A percentile compares a stretch with the other conserved stretches of the same genome.
Conservation (phyloP, 2,329 filamentous ascomycete genomes). For the Cercospora sp. region DNA sequence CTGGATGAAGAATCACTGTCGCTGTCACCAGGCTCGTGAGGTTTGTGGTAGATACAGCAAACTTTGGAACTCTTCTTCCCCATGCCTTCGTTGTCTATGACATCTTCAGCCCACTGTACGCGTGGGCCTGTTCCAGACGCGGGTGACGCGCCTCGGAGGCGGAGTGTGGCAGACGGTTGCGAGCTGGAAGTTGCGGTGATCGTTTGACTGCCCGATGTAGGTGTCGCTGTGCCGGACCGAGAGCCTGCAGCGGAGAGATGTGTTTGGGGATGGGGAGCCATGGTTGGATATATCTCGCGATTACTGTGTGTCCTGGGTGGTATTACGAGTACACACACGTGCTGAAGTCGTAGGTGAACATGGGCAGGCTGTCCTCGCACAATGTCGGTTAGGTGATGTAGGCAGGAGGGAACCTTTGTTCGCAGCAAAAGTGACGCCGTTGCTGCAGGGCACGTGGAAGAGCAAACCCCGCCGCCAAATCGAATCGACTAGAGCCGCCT, state of each 20-base stretch:
- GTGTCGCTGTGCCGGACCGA: conserved; percentile 28
- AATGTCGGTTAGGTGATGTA: neutral
- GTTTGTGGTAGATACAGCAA: conserved; percentile 98
- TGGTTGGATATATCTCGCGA: neutral
- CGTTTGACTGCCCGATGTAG: conserved; percentile 39
- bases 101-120: conserved; percentile 90
- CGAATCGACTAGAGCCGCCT: neutral
- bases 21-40: conserved; percentile 78
- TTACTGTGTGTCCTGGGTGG: neutral
- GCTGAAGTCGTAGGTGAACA: neutral
- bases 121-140: conserved; percentile 52
- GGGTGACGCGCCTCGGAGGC: conserved; percentile 42
- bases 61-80: conserved; percentile 96
- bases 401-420: neutral
- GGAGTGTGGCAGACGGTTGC: conserved; percentile 38
- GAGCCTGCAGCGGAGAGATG: conserved; percentile 18
- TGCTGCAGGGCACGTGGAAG: conserved; percentile 5
- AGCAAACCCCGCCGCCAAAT: conserved; percentile 5
- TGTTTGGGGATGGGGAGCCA: conserved; percentile 16
- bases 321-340: neutral
- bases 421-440: conserved; percentile 2
- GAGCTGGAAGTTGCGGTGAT: conserved; percentile 33
- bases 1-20: conserved; percentile 66
- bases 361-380: neutral
- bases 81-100: conserved; percentile 92